A percentile compares a stretch with the other conserved stretches of the same genome.
Conservation (phyloP, 495 filamentous ascomycete genomes). For the Penicillium atrosanguineum region DNA sequence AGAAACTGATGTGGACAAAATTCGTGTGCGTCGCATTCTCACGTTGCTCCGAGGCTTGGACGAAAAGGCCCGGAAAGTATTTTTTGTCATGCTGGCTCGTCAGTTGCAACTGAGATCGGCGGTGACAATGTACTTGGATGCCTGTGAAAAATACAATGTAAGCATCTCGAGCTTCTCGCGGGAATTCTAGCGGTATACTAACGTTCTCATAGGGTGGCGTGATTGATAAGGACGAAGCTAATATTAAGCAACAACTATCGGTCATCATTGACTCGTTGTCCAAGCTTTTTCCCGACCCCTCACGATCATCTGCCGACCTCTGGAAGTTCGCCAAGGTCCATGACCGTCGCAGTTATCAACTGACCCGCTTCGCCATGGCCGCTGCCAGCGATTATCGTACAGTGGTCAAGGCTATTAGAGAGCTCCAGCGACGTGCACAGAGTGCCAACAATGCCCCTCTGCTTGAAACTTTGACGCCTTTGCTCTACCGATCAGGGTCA, state of each 20-base stretch:
- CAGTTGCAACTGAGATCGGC: slow-evolving; percentile 68
- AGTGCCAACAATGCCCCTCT: slow-evolving; percentile 57
- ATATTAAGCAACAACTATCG: slow-evolving; percentile 64
- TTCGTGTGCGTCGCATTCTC: slow-evolving; percentile 81
- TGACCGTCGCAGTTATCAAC: slow-evolving; percentile 85
- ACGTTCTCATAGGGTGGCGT: slow-evolving; percentile 61
- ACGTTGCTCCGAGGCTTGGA: slow-evolving; percentile 78
- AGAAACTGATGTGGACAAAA: slow-evolving; percentile 72
- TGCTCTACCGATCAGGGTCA: slow-evolving; percentile 78
- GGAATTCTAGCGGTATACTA: neutral
- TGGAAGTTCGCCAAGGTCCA: slow-evolving; percentile 90
- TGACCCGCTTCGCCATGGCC: slow-evolving; percentile 79
- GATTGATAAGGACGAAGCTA: slow-evolving; percentile 66
- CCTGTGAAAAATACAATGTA: slow-evolving; percentile 80
- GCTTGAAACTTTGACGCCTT: slow-evolving; percentile 74
- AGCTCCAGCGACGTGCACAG: slow-evolving; percentile 79
- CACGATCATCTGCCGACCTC: slow-evolving; percentile 65
- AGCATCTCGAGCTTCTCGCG: slow-evolving; percentile 13
- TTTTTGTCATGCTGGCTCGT: slow-evolving; percentile 80
- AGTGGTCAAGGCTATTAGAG: slow-evolving; percentile 83
- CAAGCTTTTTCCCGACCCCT: slow-evolving; percentile 70
- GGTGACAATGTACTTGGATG: slow-evolving; percentile 67
- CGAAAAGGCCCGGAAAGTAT: slow-evolving; percentile 74
- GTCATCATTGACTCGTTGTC: slow-evolving; percentile 64
- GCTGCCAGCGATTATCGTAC: slow-evolving; percentile 91